These are phyloP conservation scores for Cucumis hystrix DNA, from an alignment of 306 rosid genomes.

Conservation along the genomic window DNA sequence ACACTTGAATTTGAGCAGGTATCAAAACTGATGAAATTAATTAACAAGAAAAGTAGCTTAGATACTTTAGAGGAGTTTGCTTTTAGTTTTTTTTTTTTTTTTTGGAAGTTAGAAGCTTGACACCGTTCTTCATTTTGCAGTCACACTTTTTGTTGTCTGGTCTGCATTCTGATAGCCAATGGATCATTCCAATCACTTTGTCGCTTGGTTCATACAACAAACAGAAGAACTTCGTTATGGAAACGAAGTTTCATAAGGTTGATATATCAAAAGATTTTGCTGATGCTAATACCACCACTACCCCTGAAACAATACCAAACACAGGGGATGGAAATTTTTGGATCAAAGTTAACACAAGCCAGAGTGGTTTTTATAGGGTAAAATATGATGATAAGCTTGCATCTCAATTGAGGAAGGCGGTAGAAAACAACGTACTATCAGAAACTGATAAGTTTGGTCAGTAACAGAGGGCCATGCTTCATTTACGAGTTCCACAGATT, in stretches of 20 bases:
- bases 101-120: slow-evolving; percentile 4
- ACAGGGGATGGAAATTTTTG: slow-evolving; percentile 19
- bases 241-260: slow-evolving; percentile 19
- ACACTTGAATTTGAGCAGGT: slow-evolving; percentile 49
- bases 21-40: not conserved
- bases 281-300: slow-evolving; percentile 9
- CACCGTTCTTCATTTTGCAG: slow-evolving; percentile 21
- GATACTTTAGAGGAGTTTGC: not conserved
- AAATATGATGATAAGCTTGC: slow-evolving; percentile 42
- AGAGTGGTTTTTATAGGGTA: slow-evolving; percentile 53
- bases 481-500: not conserved
- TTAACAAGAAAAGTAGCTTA: not conserved
- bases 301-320: slow-evolving; percentile 9
- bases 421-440: slow-evolving; percentile 29
- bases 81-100: not conserved
- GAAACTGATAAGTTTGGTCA: slow-evolving; percentile 42
- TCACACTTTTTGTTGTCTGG: slow-evolving; percentile 39
- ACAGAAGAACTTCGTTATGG: slow-evolving; percentile 30
- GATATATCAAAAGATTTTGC: slow-evolving; percentile 27
- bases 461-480: not conserved
- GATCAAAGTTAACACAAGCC: slow-evolving; percentile 44
- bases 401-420: slow-evolving; percentile 32
- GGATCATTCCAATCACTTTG: slow-evolving; percentile 50
- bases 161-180: slow-evolving; percentile 24
- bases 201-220: slow-evolving; percentile 31